A percentile compares a stretch with the other conserved stretches of the same genome.
These are phyloP conservation scores for Volvox carteri DNA, from an alignment of 163 green algal species.

Conservation along the genomic window DNA sequence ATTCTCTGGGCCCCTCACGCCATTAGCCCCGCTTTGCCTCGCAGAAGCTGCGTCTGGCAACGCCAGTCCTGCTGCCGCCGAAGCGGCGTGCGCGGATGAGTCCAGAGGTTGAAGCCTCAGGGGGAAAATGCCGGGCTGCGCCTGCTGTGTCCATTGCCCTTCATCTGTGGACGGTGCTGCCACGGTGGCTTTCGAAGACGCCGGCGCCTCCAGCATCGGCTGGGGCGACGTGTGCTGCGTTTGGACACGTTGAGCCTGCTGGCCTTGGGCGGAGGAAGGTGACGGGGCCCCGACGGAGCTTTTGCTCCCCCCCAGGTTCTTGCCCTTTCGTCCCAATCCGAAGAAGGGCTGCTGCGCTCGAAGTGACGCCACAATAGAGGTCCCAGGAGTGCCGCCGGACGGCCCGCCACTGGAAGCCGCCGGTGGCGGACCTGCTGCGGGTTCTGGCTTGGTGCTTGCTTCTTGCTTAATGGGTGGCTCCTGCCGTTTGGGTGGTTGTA, in stretches of 20 bases:
- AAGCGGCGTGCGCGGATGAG: not conserved
- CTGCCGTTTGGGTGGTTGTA: not conserved
- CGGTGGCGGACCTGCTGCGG: not conserved
- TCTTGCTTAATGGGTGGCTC: not conserved
- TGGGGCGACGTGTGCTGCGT: not conserved
- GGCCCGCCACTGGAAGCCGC: not conserved
- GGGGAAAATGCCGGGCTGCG: not conserved
- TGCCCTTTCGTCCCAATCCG: slow-evolving; percentile 31
- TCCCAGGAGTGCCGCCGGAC: too few species aligned
- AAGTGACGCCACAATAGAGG: slow-evolving; percentile 31
- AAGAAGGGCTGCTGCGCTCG: slow-evolving; percentile 43
- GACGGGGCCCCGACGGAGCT: not conserved
- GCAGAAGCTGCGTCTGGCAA: not conserved
- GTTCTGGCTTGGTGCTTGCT: not conserved
- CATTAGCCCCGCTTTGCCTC: not conserved
- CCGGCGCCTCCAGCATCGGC: not conserved
- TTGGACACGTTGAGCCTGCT: too few species aligned
- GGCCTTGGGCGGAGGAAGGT: not conserved
- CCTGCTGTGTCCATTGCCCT: not conserved
- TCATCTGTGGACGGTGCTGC: not conserved
- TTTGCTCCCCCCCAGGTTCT: slow-evolving; percentile 41
- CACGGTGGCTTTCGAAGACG: not conserved
- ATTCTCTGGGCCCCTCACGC: not conserved
- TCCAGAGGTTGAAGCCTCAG: slow-evolving; percentile 28
- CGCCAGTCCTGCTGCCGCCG: not conserved